A percentile compares a stretch with the other conserved stretches of the same genome.
Evolutionary conservation across 176 grass and related monocot genomes (phyloP).

Genomic region (Triticum turgidum): DNA sequence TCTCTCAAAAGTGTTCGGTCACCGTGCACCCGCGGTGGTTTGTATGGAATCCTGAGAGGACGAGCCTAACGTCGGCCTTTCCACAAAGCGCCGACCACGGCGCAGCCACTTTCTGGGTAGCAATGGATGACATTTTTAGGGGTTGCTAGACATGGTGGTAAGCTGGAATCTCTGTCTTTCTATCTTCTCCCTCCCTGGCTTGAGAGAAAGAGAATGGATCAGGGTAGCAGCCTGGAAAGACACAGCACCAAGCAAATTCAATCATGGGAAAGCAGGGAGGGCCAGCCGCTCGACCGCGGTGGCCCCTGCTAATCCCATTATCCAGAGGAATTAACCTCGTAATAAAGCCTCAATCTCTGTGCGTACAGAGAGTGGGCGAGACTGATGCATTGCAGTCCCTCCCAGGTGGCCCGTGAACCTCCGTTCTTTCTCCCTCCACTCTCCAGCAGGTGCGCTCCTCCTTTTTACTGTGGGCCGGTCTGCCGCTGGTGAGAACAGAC

Average conservation of each 20-base stretch:
- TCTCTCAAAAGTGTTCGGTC: not conserved
- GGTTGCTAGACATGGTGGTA: not conserved
- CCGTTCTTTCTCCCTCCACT: not conserved
- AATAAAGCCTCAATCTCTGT: not conserved
- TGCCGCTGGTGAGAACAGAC: not conserved
- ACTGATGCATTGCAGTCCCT: not conserved
- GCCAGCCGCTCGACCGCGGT: not conserved
- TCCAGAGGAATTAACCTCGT: not conserved
- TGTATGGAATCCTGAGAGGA: not conserved
- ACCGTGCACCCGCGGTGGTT: not conserved
- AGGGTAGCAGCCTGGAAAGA: not conserved
- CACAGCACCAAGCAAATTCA: not conserved
- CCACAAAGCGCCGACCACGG: not conserved
- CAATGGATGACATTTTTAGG: not conserved
- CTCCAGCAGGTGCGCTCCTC: not conserved
- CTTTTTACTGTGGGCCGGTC: not conserved
- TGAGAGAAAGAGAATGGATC: not conserved
- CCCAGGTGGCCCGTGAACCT: not conserved
- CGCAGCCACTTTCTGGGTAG: not conserved
- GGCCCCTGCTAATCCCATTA: not conserved
- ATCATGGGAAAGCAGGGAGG: not conserved
- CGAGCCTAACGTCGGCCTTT: slow-evolving; percentile 1
- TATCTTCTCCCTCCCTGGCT: not conserved
- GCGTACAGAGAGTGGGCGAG: not conserved
- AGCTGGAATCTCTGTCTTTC: too few relatives aligned